Base-by-base conservation (phyloP, 768 basidiomycete species). In the Gloeostereum incarnatum region DNA sequence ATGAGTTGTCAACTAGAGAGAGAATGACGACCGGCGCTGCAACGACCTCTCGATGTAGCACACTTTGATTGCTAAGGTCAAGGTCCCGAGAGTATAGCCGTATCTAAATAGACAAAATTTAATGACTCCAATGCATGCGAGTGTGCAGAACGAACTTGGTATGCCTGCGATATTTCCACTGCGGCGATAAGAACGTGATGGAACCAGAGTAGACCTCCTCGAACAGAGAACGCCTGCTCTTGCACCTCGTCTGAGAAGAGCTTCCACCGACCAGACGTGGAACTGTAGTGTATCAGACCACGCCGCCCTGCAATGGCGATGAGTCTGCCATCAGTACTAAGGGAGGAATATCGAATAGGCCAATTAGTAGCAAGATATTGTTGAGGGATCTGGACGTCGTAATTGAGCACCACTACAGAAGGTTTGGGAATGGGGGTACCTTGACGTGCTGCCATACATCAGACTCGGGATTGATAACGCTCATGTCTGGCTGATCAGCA, bases 361-460 rank as follows among this genome's bases (percentile, higher is more conserved):
- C 93, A 94, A 48, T 98, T 94, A 7, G 77, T 71, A 1, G 88
- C 73, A 30, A 97, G 62, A 58, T 98, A 99, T n/a, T 64, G 62
- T 50, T 83, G 76, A 1, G 96, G 96, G 14, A 97, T 78, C 91
- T 96, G 45, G 34, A 39, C n/a, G 32, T 29, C 14, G 25, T 38
- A 41, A n/a, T 31, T 9, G 7, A 32, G 35, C 2, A 17, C 33
- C n/a, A 24, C 5, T 11, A 31, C 21, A 19, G 9, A 3, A 10
- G 20, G 17, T 19, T 5, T 11, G 10, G 8, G 23, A 36, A 16
- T 11, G 13, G 14, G 49, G 47, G 36, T 46, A 75, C 90, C 74
- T 93, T 94, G 57, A 97, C 84, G 60, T 87, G 85, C 49, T 98
- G 91, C 93, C 94, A 98, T 13, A 97, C 93, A 51, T 97, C 93